Conservation (phyloP, 495 filamentous ascomycete species). For the Oleoguttula mirabilis region DNA sequence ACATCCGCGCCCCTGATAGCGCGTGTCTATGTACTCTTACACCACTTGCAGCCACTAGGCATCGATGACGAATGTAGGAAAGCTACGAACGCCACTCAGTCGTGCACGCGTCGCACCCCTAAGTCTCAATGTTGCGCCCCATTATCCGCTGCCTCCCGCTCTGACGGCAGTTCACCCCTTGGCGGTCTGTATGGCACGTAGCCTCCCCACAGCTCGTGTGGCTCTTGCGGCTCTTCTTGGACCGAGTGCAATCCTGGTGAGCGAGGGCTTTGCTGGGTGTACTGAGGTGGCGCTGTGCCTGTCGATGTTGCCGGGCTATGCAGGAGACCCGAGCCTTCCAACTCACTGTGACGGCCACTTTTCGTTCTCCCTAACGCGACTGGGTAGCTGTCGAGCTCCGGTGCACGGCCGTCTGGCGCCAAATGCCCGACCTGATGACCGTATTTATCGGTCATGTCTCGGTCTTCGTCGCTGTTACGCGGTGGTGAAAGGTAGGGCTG, state of each 20-base stretch:
- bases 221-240: constrained; percentile 7
- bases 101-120: too few species aligned
- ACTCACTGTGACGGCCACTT: constrained; percentile 10
- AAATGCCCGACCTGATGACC: constrained; percentile 9
- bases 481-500: not conserved
- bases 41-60: too few species aligned
- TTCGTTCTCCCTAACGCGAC: constrained; percentile 7
- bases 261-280: constrained; percentile 1
- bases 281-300: constrained; percentile 1
- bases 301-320: not conserved
- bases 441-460: constrained; percentile 4
- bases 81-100: too few species aligned
- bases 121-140: too few species aligned
- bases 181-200: constrained; percentile 18
- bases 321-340: constrained; percentile 12
- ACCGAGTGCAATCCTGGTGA: not conserved
- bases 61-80: too few species aligned
- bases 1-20: too few species aligned
- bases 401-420: constrained; percentile 11
- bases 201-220: constrained; percentile 18
- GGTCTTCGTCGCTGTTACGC: not conserved
- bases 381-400: constrained; percentile 16
- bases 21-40: too few species aligned
- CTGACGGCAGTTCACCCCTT: too few species aligned
- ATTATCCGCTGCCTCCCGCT: too few species aligned